phyloP scores from a whole-genome alignment of 306 rosid species.

The Quercus glauca region DNA sequence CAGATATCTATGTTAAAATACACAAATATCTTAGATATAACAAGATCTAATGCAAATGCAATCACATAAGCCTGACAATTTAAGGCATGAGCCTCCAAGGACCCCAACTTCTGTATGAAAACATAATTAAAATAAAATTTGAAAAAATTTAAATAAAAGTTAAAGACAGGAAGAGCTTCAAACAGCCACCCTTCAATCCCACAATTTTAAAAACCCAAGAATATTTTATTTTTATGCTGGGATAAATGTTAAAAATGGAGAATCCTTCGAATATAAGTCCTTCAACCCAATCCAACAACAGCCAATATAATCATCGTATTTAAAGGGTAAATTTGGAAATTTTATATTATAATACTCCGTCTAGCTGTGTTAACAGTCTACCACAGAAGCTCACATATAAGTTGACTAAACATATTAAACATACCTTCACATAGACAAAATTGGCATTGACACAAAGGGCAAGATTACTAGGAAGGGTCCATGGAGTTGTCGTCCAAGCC shows the following conservation, averaged over 20 bases:
- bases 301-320: not conserved
- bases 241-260: not conserved
- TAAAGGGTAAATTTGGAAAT: not conserved
- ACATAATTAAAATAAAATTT: no score
- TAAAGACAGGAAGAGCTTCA: not conserved
- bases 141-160: no score
- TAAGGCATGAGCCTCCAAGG: not conserved
- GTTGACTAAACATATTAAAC: conserved; percentile 25
- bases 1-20: not conserved
- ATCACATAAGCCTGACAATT: no score
- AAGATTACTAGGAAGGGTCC: conserved; percentile 98
- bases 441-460: conserved; percentile 85
- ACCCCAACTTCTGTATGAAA: not conserved
- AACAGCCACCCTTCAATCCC: not conserved
- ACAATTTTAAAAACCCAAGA: not conserved
- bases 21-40: not conserved
- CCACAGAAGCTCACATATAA: not conserved
- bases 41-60: no score
- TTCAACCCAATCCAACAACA: not conserved
- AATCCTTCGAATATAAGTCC: not conserved
- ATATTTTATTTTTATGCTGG: not conserved
- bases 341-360: not conserved
- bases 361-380: not conserved
- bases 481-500: conserved; percentile 98
- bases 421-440: conserved; percentile 83